Base-by-base conservation (phyloP, 2,329 filamentous ascomycete species). In the Fusarium camptoceras region DNA sequence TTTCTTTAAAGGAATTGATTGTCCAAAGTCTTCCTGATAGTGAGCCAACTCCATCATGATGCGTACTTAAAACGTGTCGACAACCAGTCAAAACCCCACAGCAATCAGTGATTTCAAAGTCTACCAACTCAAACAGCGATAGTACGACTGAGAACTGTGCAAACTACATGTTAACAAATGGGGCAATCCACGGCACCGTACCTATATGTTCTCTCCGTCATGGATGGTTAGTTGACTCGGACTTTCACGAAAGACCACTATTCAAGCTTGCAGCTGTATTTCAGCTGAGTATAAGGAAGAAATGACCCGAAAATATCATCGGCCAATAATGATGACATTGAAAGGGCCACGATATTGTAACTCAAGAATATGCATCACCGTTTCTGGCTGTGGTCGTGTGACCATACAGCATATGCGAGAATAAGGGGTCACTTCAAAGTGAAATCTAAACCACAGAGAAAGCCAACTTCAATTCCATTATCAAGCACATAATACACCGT, bases 241-340 rank as follows among this genome's bases (percentile, higher is more conserved):
- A 37, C 18, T 37, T n/a, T n/a, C n/a, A n/a, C n/a, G 0, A 4
- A 12, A 7, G 34, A n/a, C 18, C 10, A n/a, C 3, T 3, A 7
- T 7, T 2, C 34, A 12, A 37, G 18, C 18, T 12, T 12, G 4
- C 1, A 7, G 34, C 1, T 10, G 18, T 4, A 4, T 2, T 8
- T 50, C 1, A 25, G 5, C 22, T 18, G 8, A 28, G 12, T 1
- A 18, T 6, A 9, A 18, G 2, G 7, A 6, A 37, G 1, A 25
- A 6, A 12, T n/a, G 4, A n/a, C 2, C 20, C 15, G 14, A 10
- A 3, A 15, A 3, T 15, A 3, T 25, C 4, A 3, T 4, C 12
- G n/a, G 6, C 7, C 10, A 16, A 20, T 1, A 20, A 37, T 27
- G 30, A 25, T 16, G 18, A 11, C 48, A 37, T 16, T 3, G 1